These are phyloP conservation scores for Endogone sp. DNA, from an alignment of 192 early-diverging fungal genomes.

Conservation along the genomic window DNA sequence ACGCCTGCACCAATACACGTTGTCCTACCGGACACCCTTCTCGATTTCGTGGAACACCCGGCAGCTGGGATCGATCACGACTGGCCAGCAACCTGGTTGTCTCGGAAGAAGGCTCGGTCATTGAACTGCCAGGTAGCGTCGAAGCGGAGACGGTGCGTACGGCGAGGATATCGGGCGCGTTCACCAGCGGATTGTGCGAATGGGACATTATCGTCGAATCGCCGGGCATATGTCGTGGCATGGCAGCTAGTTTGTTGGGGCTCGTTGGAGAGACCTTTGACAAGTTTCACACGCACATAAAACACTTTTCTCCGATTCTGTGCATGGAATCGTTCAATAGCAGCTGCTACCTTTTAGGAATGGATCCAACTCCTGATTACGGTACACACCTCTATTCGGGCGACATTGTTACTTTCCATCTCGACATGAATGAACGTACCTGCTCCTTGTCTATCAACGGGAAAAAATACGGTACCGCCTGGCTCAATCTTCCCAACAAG, in stretches of 20 bases:
- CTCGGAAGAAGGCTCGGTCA: background rate
- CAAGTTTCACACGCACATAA: background rate
- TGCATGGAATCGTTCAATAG: background rate
- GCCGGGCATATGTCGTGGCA: background rate
- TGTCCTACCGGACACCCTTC: background rate
- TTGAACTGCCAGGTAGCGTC: background rate
- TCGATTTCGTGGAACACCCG: background rate
- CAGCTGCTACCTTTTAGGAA: background rate
- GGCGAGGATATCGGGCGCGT: background rate
- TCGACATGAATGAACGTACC: conserved; percentile 12
- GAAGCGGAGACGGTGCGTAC: background rate
- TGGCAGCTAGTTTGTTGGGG: background rate
- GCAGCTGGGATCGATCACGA: background rate
- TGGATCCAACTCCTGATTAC: background rate
- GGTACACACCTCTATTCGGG: background rate
- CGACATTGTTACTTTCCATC: conserved; percentile 5
- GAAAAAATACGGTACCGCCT: conserved; percentile 1
- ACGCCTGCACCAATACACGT: background rate
- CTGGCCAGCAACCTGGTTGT: background rate
- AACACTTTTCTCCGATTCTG: background rate
- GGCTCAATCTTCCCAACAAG: conserved; percentile 5
- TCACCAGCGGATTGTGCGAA: background rate
- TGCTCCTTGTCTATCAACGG: conserved; percentile 12
- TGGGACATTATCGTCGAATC: background rate
- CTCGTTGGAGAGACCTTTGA: background rate